phyloP scores from a whole-genome alignment of 768 basidiomycete species.

The Lactarius deliciosus region DNA sequence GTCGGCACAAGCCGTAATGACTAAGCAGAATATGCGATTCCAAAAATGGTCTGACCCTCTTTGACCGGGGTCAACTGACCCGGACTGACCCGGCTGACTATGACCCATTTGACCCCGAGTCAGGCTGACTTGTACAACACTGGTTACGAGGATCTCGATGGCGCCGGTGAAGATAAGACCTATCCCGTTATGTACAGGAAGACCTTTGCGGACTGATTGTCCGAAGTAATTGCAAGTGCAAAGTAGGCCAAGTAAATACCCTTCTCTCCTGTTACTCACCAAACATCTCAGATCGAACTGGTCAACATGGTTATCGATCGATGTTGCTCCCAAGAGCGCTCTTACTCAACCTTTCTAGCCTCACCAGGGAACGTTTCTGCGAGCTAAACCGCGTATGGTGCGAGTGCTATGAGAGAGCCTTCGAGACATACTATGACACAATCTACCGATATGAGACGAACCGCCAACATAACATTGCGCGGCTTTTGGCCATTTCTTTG shows the following conservation, averaged over 20 bases:
- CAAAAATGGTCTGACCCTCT: too few relatives aligned
- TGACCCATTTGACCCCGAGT: too few relatives aligned
- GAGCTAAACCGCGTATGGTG: slow-evolving; percentile 96
- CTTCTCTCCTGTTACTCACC: slow-evolving; percentile 4
- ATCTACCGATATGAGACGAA: slow-evolving; percentile 99
- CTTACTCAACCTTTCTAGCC: slow-evolving; percentile 97
- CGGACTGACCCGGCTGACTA: too few relatives aligned
- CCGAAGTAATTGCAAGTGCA: slow-evolving; percentile 70
- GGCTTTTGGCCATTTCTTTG: slow-evolving; percentile 94
- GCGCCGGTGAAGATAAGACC: slow-evolving; percentile 93
- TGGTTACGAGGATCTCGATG: slow-evolving; percentile 88
- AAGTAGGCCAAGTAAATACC: slow-evolving; percentile 72
- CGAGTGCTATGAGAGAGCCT: slow-evolving; percentile 83
- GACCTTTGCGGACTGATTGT: slow-evolving; percentile 73
- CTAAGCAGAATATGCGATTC: too few relatives aligned
- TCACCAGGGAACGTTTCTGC: slow-evolving; percentile 93
- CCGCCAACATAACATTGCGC: slow-evolving; percentile 92
- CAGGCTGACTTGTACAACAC: too few relatives aligned
- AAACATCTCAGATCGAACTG: slow-evolving; percentile 72
- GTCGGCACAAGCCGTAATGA: too few relatives aligned
- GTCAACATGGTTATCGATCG: slow-evolving; percentile 99
- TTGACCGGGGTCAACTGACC: too few relatives aligned
- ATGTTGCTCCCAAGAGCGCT: slow-evolving; percentile 99
- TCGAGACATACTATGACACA: slow-evolving; percentile 87
- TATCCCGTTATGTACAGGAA: slow-evolving; percentile 84